Base-by-base conservation (phyloP, 1,284 basidiomycete species). In the Bjerkandera adusta region DNA sequence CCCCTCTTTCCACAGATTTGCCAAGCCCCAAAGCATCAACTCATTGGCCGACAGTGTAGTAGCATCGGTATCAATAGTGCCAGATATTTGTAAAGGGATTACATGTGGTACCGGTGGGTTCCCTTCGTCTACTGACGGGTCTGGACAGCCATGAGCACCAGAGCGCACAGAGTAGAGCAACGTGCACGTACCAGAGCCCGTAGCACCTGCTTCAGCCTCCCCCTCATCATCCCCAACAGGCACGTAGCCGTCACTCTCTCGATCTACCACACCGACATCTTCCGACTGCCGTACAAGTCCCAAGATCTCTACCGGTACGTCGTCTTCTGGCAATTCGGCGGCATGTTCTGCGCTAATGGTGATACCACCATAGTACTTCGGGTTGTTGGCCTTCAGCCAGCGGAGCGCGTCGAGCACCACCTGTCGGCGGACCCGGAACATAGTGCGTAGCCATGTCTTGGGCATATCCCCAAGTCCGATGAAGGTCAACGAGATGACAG, bases 301-400 rank as follows among this genome's bases (percentile, higher is more conserved):
- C 0, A 52, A 11, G 1, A 71, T 48, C 41, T 66, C 65, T 0
- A 50, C 42, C 6, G 68, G 68, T 2, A 71, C 51, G 8, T 56
- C 62, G 39, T 68, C 55, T 13, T 65, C 60, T 0, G 64, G 68
- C 0, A 72, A 40, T 3, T 35, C 20, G 2, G 10, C 12, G 2
- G 72, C 35, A 0, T 51, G 43, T 3, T 48, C 45, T 10, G 55
- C 43, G 11, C 50, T 52, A 5, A 72, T 64, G 1, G 52, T 37
- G 6, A 71, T 62, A 30, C 65, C 57, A 0, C 48, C 47, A 36
- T 59, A 57, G 42, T 70, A 72, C 3, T 61, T 49, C 0, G 56
- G 52, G 50, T 73, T 72, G 48, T 70, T 59, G 1, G 16, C 30
- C 37, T 68, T 67, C 33, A 73, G 36, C 51, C 56, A 54, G 5